These are phyloP conservation scores for Chimonanthus salicifolius DNA, from an alignment of 164 flowering plant species.

Conservation along the genomic window DNA sequence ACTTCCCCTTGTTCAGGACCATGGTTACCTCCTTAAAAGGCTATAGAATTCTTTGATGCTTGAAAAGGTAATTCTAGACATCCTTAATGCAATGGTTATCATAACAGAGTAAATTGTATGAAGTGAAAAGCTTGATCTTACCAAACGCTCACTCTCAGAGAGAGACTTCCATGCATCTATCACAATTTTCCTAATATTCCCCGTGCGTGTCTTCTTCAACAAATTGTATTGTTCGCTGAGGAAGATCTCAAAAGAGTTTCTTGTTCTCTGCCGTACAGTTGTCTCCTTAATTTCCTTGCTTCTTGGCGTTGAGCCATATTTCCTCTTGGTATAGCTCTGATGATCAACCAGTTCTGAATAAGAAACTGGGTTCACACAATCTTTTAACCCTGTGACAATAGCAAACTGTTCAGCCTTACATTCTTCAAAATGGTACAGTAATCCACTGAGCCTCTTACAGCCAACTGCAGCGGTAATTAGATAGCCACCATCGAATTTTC, in stretches of 20 bases:
- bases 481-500: constrained; percentile 18
- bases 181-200: constrained; percentile 18
- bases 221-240: constrained; percentile 21
- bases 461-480: constrained; percentile 13
- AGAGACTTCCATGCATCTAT: constrained; percentile 33
- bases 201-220: constrained; percentile 21
- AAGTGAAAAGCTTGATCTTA: constrained; percentile 10
- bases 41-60: neutral
- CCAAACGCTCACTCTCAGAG: constrained; percentile 27
- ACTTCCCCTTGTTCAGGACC: no score
- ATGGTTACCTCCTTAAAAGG: no score
- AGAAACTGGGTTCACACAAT: constrained; percentile 1
- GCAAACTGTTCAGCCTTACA: constrained; percentile 10
- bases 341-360: constrained; percentile 9
- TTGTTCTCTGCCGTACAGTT: constrained; percentile 17
- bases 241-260: constrained; percentile 30
- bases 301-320: neutral
- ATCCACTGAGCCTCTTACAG: constrained; percentile 16
- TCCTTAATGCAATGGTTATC: neutral
- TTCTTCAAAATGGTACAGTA: constrained; percentile 11
- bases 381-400: constrained; percentile 10
- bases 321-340: constrained; percentile 4
- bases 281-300: constrained; percentile 11
- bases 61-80: no score
- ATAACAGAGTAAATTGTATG: no score